These are phyloP conservation scores for Russula emetica DNA, from an alignment of 768 basidiomycete genomes.

Conservation along the genomic window DNA sequence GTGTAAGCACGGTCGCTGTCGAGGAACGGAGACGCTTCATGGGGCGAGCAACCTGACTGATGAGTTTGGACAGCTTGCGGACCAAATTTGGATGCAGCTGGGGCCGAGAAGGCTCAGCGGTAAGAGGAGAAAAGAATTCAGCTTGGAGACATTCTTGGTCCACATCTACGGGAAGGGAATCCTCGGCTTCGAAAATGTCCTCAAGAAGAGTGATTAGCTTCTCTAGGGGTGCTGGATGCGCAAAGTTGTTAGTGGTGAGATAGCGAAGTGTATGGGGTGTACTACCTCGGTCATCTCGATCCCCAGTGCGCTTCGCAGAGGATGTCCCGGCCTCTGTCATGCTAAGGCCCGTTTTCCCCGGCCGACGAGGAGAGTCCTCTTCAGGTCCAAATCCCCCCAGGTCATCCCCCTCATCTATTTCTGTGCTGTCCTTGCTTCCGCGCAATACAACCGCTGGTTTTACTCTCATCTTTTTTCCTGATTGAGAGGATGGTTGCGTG, in stretches of 20 bases:
- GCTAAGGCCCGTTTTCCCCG: constrained; percentile 32
- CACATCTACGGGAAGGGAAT: constrained; percentile 56
- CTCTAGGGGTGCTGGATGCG: constrained; percentile 55
- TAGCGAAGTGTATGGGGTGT: neutral
- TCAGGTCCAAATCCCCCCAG: constrained; percentile 38
- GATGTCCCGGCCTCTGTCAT: constrained; percentile 41
- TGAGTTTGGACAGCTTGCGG: constrained; percentile 64
- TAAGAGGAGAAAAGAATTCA: constrained; percentile 62
- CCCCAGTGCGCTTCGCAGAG: constrained; percentile 60
- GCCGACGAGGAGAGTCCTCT: constrained; percentile 38
- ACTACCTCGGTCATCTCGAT: constrained; percentile 70
- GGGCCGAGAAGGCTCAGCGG: constrained; percentile 54
- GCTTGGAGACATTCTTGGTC: constrained; percentile 48
- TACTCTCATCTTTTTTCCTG: constrained; percentile 20
- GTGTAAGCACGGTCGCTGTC: constrained; percentile 39
- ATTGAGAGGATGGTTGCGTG: constrained; percentile 19
- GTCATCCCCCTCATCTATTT: constrained; percentile 28
- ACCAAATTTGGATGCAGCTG: constrained; percentile 55
- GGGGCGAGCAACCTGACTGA: constrained; percentile 63
- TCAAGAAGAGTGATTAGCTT: constrained; percentile 74
- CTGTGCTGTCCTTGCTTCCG: constrained; percentile 12
- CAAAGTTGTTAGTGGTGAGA: constrained; percentile 1
- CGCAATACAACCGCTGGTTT: constrained; percentile 16
- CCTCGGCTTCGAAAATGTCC: constrained; percentile 82
- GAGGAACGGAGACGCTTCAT: constrained; percentile 57